Base-by-base conservation (phyloP, 148 eudicot species). In the Fallopia convolvulus region DNA sequence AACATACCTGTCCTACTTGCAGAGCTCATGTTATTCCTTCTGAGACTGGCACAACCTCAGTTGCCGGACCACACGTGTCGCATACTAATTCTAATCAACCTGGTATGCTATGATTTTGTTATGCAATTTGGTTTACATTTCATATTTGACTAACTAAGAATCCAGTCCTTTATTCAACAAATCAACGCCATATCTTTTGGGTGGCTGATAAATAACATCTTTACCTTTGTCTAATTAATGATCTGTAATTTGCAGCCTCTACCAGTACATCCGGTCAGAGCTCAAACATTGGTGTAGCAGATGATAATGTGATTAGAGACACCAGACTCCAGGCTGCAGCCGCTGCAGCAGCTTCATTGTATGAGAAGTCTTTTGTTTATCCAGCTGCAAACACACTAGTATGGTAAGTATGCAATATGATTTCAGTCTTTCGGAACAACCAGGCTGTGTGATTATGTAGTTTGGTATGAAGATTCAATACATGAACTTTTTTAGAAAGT, bases 1-100 rank as follows among this genome's bases (percentile, higher is more conserved):
- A 96, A 74, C 92, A 96, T 70, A 96, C 99, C 48, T 93, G 99
- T 74, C 99, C 99, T 56, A 96, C 97, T 61, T 96, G 99, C 87
- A 93, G 99, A 86, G 99, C 99, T 53, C 97, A 79, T 78, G 99
- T 96, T 84, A 83, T 90, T 76, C 99, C 99, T 10, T 87, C 91
- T 72, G 98, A 91, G 77, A 79, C 82, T 85, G 95, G 94, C 74
- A 78, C 93, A 79, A 76, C 77, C 79, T 40, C 88, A 47, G 83
- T 86, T 75, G 87, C 72, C 74, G 86, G 88, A 52, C 83, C 78
- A 32, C 86, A 74, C 72, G 86, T 86, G 47, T 44, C 82, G 36
- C 92, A 78, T 36, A 71, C 89, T 77, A 85, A 86, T 81, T 82
- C 70, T 79, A 84, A 83, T 75, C 98, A 88, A 41, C 83, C 88